These are phyloP conservation scores for Boletus tylopilopsis DNA, from an alignment of 768 basidiomycete species.

Conservation along the genomic window DNA sequence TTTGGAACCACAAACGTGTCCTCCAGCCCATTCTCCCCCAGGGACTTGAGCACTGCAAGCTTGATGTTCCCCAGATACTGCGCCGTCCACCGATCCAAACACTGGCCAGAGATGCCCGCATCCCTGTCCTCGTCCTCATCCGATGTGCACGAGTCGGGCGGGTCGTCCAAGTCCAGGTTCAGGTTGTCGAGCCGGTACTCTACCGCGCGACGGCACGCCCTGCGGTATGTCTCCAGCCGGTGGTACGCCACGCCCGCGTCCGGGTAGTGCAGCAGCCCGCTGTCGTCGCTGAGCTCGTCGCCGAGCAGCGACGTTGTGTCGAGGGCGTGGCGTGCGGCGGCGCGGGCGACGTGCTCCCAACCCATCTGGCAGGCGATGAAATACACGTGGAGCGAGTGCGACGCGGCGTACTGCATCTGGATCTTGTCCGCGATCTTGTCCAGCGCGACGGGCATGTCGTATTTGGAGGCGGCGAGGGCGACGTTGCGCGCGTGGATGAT, in stretches of 20 bases:
- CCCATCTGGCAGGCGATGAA: slow-evolving; percentile 2
- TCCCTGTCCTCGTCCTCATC: neutral
- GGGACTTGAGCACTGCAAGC: neutral
- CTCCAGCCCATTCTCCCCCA: neutral
- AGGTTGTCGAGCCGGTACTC: neutral
- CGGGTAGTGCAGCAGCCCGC: neutral
- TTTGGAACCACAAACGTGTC: neutral
- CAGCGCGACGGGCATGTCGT: slow-evolving; percentile 1
- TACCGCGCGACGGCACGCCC: neutral
- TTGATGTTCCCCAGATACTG: neutral
- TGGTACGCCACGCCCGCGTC: neutral
- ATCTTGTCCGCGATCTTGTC: neutral
- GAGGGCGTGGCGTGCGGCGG: no score
- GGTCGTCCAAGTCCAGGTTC: neutral
- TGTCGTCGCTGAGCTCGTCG: no score
- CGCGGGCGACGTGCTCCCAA: neutral
- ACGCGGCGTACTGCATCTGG: neutral
- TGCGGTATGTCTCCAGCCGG: slow-evolving; percentile 1
- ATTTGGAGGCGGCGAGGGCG: slow-evolving; percentile 5
- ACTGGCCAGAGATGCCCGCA: neutral
- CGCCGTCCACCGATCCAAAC: neutral
- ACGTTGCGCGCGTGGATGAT: neutral
- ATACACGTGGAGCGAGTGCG: neutral
- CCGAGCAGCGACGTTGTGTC: no score
- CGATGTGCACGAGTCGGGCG: neutral